Evolutionary conservation across 148 eudicot species (phyloP).

Genomic region (Fagopyrum tataricum): DNA sequence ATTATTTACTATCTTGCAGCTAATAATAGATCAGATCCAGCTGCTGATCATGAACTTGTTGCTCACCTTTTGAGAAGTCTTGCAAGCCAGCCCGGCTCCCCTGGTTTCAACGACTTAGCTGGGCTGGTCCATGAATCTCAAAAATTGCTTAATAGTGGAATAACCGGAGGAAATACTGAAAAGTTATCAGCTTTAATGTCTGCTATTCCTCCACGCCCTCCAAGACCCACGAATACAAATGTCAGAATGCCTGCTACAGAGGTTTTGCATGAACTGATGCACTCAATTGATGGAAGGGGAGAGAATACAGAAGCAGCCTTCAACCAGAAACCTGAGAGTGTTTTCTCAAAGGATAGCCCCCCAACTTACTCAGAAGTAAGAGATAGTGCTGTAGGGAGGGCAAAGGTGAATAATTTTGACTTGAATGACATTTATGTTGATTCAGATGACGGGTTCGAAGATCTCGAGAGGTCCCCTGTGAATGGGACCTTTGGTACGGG

Average conservation of each 20-base stretch:
- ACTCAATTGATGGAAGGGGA: background rate
- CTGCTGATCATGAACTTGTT: constrained; percentile 54
- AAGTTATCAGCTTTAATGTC: constrained; percentile 25
- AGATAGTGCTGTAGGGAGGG: constrained; percentile 7
- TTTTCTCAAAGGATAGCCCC: constrained; percentile 9
- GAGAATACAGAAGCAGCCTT: background rate
- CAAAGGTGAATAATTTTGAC: constrained; percentile 51
- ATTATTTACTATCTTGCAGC: constrained; percentile 33
- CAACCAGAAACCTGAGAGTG: constrained; percentile 3
- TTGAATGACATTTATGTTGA: constrained; percentile 69
- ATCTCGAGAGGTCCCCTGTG: constrained; percentile 11
- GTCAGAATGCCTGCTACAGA: constrained; percentile 4
- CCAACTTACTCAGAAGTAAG: constrained; percentile 9
- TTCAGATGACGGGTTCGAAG: constrained; percentile 44
- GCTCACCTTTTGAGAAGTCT: constrained; percentile 66
- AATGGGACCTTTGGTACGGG: constrained; percentile 23
- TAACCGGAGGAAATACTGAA: constrained; percentile 27
- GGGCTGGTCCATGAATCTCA: constrained; percentile 43
- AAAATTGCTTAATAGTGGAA: constrained; percentile 34
- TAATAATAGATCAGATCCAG: constrained; percentile 38
- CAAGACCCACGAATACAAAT: background rate
- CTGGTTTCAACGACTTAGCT: constrained; percentile 26
- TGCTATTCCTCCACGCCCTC: constrained; percentile 14
- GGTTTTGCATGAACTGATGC: constrained; percentile 1
- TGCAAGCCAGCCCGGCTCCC: constrained; percentile 45